Evolutionary conservation across 2,329 filamentous ascomycete species (phyloP).

Genomic region (Ceratocystis ficicola): DNA sequence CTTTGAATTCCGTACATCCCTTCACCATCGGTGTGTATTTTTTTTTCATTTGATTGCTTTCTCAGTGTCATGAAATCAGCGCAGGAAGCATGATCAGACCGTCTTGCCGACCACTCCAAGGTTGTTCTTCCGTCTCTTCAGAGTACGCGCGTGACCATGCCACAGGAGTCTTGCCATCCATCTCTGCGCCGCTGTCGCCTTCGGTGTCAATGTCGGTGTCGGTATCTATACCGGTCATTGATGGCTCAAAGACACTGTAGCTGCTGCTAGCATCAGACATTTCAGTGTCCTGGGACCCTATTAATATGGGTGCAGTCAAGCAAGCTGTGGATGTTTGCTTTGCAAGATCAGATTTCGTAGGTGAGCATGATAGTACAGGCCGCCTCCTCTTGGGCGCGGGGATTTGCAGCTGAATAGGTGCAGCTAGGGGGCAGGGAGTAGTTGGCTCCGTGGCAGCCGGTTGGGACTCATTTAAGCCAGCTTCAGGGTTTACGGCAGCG

Average conservation of each 20-base stretch:
- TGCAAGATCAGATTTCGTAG: not conserved
- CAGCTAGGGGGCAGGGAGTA: not conserved
- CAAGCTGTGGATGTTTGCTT: not conserved
- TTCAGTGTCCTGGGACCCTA: conserved; percentile 6
- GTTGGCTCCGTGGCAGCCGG: not conserved
- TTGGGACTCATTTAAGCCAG: not conserved
- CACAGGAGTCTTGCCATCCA: conserved; percentile 33
- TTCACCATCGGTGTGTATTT: not conserved
- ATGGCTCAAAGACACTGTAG: conserved; percentile 7
- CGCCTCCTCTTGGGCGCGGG: conserved; percentile 9
- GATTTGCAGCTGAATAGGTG: conserved; percentile 7
- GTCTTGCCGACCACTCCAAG: not conserved
- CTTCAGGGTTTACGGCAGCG: not conserved
- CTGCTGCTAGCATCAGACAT: conserved; percentile 18
- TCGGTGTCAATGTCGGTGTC: conserved; percentile 18
- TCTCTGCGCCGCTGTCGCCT: conserved; percentile 28
- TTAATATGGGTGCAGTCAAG: not conserved
- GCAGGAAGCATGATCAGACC: not conserved
- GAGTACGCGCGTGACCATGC: conserved; percentile 3
- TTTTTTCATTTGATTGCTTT: not conserved
- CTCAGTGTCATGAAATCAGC: conserved; percentile 2
- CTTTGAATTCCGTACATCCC: not conserved
- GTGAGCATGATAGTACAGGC: not conserved
- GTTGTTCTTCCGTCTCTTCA: conserved; percentile 1
- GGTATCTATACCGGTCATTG: conserved; percentile 21